Evolutionary conservation across 306 rosid genomes (phyloP), one percentile per base, ranked within the genome.

Genomic region (Casuarina cunninghamiana): DNA sequence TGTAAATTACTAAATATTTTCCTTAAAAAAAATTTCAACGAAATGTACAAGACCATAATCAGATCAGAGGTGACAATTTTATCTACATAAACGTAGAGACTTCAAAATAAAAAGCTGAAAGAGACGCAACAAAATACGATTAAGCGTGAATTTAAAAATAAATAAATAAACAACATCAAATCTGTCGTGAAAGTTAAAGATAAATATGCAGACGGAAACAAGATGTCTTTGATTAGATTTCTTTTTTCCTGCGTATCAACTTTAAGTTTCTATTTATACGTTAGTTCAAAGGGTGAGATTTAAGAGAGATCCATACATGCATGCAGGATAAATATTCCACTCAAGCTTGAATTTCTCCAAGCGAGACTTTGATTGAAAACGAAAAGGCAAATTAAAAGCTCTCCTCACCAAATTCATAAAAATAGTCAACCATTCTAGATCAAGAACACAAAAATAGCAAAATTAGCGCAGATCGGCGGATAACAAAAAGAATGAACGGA

Each of bases 401-500:
- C 53, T 17, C 32, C 32, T 26, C 32, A 0, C 32, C 32, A 26
- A 26, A 26, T 26, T 26, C 32, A 26, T 26, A 26, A 26, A 26
- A 26, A 32, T 38, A 13, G 12, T 38, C 58, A 67, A 35, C 12
- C 13, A 77, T 69, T 43, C 45, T 74, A 65, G 63, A 5, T 10
- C 39, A 42, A 43, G n/a, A 44, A 5, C 15, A 26, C 5, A 8
- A 53, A 35, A 78, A 74, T 69, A 61, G 81, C 83, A 90, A 87
- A 21, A 10, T 58, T 5, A 19, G 43, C 4, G 35, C 15, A 77
- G 58, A 77, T 38, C 71, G 32, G 15, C 19, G 15, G 15, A 53
- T 26, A 13, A n/a, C 5, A 5, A 38, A 67, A 53, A 1, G 72
- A 21, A 13, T 45, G 43, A 35, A 35, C 12, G 5, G 15, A 0